phyloP scores from a whole-genome alignment of 2,329 filamentous ascomycete species.

The Akanthomyces muscarius region DNA sequence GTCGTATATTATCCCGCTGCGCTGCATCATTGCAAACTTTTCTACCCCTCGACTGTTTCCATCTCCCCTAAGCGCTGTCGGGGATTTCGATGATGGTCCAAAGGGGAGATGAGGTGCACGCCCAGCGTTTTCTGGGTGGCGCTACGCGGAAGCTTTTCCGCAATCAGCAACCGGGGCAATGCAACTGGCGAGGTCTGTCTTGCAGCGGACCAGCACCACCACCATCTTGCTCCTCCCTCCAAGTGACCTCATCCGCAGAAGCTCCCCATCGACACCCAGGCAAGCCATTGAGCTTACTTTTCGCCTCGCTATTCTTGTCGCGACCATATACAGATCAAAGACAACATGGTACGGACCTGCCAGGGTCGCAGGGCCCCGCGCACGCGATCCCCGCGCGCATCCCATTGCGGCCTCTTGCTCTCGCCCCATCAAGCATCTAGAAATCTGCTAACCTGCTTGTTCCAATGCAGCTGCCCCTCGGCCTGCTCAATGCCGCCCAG shows the following conservation, averaged over 20 bases:
- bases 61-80: not conserved
- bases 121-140: not conserved
- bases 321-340: not conserved
- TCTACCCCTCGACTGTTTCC: not conserved
- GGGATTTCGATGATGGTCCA: not conserved
- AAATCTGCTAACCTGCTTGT: slow-evolving; percentile 24
- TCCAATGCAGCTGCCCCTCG: slow-evolving; percentile 58
- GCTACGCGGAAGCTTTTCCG: slow-evolving; percentile 5
- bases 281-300: not conserved
- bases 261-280: not conserved
- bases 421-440: not conserved
- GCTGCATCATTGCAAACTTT: slow-evolving; percentile 26
- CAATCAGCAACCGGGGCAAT: slow-evolving; percentile 26
- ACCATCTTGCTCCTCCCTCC: not conserved
- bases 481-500: slow-evolving; percentile 90
- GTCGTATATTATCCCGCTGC: slow-evolving; percentile 41
- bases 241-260: slow-evolving; percentile 8
- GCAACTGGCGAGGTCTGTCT: slow-evolving; percentile 26
- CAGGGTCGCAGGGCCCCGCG: not conserved
- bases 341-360: slow-evolving; percentile 1
- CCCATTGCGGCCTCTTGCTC: not conserved
- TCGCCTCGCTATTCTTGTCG: not conserved
- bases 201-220: not conserved
- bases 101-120: not conserved
- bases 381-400: slow-evolving; percentile 4